phyloP scores from a whole-genome alignment of 2,329 filamentous ascomycete species.

The Apiospora aurea region DNA sequence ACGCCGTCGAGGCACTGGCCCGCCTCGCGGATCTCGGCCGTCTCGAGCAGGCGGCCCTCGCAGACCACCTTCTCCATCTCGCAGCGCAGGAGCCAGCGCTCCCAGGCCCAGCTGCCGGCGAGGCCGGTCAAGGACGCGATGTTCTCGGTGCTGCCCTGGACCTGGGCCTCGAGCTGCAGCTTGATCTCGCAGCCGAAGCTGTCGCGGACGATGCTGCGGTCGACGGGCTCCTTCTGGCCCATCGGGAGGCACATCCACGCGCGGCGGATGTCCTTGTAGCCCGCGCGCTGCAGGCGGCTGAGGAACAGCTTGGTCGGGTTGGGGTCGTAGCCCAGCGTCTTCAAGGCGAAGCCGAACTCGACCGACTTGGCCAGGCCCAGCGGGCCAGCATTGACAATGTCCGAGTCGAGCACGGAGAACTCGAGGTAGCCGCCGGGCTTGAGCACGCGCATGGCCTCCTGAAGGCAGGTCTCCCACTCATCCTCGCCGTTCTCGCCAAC shows the following conservation, averaged over 20 bases:
- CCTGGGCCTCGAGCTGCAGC: slow-evolving; percentile 67
- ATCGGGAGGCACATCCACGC: slow-evolving; percentile 91
- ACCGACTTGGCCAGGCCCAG: slow-evolving; percentile 83
- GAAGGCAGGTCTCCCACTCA: slow-evolving; percentile 86
- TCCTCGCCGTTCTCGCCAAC: slow-evolving; percentile 72
- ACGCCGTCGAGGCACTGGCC: slow-evolving; percentile 67
- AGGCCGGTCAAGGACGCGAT: slow-evolving; percentile 80
- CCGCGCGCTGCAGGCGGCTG: slow-evolving; percentile 72
- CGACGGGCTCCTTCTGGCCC: slow-evolving; percentile 59
- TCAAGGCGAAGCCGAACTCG: slow-evolving; percentile 90
- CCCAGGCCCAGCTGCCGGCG: slow-evolving; percentile 90
- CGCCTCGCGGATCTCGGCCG: slow-evolving; percentile 60
- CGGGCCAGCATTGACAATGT: slow-evolving; percentile 85
- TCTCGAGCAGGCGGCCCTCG: slow-evolving; percentile 65
- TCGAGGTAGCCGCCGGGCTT: slow-evolving; percentile 94
- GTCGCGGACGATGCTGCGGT: slow-evolving; percentile 39
- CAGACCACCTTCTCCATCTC: slow-evolving; percentile 82
- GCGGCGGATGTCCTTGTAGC: slow-evolving; percentile 82
- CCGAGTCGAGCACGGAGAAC: slow-evolving; percentile 87
- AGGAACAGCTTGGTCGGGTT: slow-evolving; percentile 83
- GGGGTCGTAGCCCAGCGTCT: slow-evolving; percentile 89
- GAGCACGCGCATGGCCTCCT: slow-evolving; percentile 87
- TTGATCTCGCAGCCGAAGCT: slow-evolving; percentile 49
- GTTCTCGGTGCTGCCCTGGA: slow-evolving; percentile 73
- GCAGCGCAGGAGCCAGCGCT: slow-evolving; percentile 91